Conservation (phyloP, 352 stramenopile species). For the Plasmopara viticola region DNA sequence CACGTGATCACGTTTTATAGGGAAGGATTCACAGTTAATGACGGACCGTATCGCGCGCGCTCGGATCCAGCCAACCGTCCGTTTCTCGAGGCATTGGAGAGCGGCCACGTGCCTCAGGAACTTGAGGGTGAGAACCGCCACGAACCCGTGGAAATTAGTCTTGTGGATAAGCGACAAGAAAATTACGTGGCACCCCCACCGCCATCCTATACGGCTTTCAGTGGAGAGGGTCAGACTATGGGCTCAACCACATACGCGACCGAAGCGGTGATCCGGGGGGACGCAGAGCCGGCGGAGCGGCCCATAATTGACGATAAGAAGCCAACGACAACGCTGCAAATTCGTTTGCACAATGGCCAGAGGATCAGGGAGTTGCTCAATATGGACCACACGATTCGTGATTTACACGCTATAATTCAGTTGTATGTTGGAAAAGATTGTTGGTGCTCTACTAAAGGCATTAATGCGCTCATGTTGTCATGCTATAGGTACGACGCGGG, state of each 20-base stretch:
- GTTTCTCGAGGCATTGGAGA: conserved; percentile 80
- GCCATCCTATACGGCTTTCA: conserved; percentile 85
- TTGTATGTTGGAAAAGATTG: conserved; percentile 33
- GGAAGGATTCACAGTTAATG: conserved; percentile 80
- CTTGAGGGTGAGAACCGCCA: conserved; percentile 62
- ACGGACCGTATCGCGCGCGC: conserved; percentile 66
- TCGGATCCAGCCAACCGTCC: conserved; percentile 62
- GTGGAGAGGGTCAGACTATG: conserved; percentile 77
- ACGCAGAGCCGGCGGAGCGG: conserved; percentile 26
- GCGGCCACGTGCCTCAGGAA: conserved; percentile 64
- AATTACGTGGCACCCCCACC: conserved; percentile 62
- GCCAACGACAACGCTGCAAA: conserved; percentile 83
- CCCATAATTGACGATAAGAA: conserved; percentile 82
- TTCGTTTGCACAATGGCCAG: conserved; percentile 80
- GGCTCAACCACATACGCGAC: conserved; percentile 38
- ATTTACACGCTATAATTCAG: conserved; percentile 84
- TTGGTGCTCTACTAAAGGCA: background rate
- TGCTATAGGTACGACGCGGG: conserved; percentile 58
- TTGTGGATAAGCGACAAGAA: conserved; percentile 83
- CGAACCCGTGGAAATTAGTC: conserved; percentile 71
- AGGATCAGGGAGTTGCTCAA: conserved; percentile 82
- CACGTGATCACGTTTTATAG: conserved; percentile 84
- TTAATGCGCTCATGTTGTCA: conserved; percentile 2
- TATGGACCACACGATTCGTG: conserved; percentile 80
- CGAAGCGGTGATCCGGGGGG: conserved; percentile 44